phyloP scores from a whole-genome alignment of 768 basidiomycete species.

The Termitomyces sp. region DNA sequence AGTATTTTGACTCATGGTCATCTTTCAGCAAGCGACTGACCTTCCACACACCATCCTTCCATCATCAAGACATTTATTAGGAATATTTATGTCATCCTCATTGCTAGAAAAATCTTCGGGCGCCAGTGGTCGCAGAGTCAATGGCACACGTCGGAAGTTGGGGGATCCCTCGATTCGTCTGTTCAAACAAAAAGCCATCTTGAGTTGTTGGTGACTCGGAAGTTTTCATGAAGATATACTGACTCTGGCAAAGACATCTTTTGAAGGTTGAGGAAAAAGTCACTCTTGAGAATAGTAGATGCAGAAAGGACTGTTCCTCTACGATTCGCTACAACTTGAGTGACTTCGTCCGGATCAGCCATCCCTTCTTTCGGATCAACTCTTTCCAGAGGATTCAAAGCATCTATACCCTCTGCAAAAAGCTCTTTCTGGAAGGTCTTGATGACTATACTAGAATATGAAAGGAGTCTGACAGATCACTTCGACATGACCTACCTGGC shows the following conservation, averaged over 20 bases:
- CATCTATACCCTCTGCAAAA: slow-evolving; percentile 68
- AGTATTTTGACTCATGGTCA: neutral
- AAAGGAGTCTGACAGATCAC: neutral
- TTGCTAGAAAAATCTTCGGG: slow-evolving; percentile 24
- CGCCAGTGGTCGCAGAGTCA: slow-evolving; percentile 44
- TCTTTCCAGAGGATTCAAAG: slow-evolving; percentile 78
- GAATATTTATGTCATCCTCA: slow-evolving; percentile 31
- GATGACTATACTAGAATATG: slow-evolving; percentile 54
- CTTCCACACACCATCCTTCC: slow-evolving; percentile 77
- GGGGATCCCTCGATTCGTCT: slow-evolving; percentile 91
- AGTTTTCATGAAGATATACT: slow-evolving; percentile 20
- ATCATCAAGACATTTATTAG: slow-evolving; percentile 30
- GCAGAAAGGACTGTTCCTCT: slow-evolving; percentile 85
- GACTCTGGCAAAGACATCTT: slow-evolving; percentile 96
- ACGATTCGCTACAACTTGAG: slow-evolving; percentile 79
- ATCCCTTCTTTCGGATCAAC: slow-evolving; percentile 62
- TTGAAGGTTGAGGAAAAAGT: slow-evolving; percentile 91
- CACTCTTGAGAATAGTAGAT: slow-evolving; percentile 91
- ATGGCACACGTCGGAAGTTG: slow-evolving; percentile 83
- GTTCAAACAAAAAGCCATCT: neutral
- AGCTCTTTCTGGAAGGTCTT: slow-evolving; percentile 95
- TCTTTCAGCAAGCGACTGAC: slow-evolving; percentile 30
- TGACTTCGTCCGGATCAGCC: slow-evolving; percentile 89
- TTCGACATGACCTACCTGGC: slow-evolving; percentile 55
- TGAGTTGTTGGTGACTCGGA: too few relatives aligned